Percentiles rank a stretch among this genome's conserved stretches.
Evolutionary conservation across 2,329 filamentous ascomycete genomes (phyloP).

Genomic region (Colletotrichum tabaci): DNA sequence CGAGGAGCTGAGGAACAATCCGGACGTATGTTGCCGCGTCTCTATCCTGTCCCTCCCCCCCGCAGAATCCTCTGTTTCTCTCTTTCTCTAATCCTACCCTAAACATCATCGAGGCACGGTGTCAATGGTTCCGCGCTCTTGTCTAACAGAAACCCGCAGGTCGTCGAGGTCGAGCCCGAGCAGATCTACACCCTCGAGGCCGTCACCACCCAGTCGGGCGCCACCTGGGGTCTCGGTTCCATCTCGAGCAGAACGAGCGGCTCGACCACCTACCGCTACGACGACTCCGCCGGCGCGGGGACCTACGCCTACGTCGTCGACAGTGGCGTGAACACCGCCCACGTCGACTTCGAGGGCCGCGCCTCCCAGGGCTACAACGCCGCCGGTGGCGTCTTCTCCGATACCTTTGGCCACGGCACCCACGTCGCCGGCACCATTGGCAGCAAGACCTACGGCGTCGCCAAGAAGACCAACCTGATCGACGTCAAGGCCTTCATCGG

Average conservation of each 20-base stretch:
- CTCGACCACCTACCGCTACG: conserved; percentile 55
- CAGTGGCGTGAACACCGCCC: conserved; percentile 64
- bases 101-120: too few relatives aligned
- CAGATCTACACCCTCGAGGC: conserved; percentile 4
- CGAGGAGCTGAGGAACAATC: conserved; percentile 53
- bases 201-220: background rate
- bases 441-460: conserved; percentile 61
- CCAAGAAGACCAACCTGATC: conserved; percentile 58
- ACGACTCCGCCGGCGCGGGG: conserved; percentile 55
- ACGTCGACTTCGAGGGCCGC: conserved; percentile 61
- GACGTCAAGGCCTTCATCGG: conserved; percentile 59
- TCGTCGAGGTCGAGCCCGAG: background rate
- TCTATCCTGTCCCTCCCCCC: too few relatives aligned
- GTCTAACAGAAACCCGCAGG: too few relatives aligned
- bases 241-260: conserved; percentile 42
- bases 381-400: conserved; percentile 46
- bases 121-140: too few relatives aligned
- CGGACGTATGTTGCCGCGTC: background rate
- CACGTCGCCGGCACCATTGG: conserved; percentile 52
- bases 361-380: conserved; percentile 56
- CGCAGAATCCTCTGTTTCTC: too few relatives aligned
- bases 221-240: conserved; percentile 21
- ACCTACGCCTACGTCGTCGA: conserved; percentile 69
- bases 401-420: conserved; percentile 57
- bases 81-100: too few relatives aligned